These are phyloP conservation scores for Scutellaria galericulata DNA, from an alignment of 257 asterid species.

Conservation along the genomic window DNA sequence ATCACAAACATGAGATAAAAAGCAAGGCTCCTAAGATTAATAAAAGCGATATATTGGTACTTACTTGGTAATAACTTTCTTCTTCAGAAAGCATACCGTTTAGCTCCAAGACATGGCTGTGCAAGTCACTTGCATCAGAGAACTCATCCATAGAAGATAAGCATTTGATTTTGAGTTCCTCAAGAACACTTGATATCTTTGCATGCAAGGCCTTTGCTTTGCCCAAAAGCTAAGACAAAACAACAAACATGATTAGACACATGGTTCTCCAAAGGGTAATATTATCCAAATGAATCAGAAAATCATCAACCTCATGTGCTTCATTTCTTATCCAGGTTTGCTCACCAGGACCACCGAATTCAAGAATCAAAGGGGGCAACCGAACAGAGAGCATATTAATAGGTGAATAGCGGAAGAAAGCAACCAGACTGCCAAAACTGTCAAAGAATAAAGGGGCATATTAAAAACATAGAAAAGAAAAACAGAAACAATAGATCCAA, in stretches of 20 bases:
- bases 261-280: not conserved
- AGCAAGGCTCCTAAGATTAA: not conserved
- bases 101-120: constrained; percentile 57
- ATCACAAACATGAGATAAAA: not conserved
- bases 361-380: constrained; percentile 85
- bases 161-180: constrained; percentile 54
- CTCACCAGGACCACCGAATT: constrained; percentile 64
- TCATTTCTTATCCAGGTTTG: constrained; percentile 75
- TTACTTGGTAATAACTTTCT: constrained; percentile 57
- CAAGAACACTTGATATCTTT: constrained; percentile 66
- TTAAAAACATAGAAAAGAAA: not conserved
- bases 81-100: constrained; percentile 62
- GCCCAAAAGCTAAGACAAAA: constrained; percentile 62
- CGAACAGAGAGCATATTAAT: constrained; percentile 74
- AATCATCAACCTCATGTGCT: constrained; percentile 64
- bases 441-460: constrained; percentile 26
- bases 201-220: constrained; percentile 69
- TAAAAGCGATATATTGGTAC: constrained; percentile 19
- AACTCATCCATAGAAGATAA: constrained; percentile 51
- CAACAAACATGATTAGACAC: constrained; percentile 29
- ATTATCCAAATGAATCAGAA: constrained; percentile 6
- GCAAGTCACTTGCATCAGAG: constrained; percentile 59
- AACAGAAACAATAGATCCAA: not conserved
- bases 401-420: constrained; percentile 86
- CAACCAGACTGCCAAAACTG: constrained; percentile 93